Base-by-base conservation (phyloP, 2,329 filamentous ascomycete species). In the Colletotrichum zoysiae region DNA sequence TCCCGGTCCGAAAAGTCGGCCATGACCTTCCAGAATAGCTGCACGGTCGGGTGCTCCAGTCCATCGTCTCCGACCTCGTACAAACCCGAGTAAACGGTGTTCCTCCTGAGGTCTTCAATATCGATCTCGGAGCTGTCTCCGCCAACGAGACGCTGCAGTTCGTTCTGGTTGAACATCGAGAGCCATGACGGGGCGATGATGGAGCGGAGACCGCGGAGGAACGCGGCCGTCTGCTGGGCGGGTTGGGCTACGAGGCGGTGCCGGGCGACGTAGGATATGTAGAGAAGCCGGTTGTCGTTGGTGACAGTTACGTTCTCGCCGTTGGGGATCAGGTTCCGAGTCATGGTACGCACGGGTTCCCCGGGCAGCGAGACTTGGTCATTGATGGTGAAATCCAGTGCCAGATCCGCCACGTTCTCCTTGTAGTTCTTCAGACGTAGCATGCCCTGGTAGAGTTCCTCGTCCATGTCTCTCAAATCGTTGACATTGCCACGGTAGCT, bases 111-210 rank as follows among this genome's bases (percentile, higher is more conserved):
- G 79, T 99, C 96, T 38, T 92, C 90, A 46, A 99, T 88, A 77
- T 98, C 92, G 70, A 99, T 97, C 73, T 93, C 91, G 12, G 91
- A 91, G 38, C 91, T 92, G 76, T 97, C 95, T 55, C 96, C 96
- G 65, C 95, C 94, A 20, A 99, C 93, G 7, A 99, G 90, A 1
- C 94, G 96, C 82, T 98, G 96, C 5, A 99, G 88, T 80, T 99
- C 96, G 3, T 90, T 90, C 80, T 98, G 95, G 81, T 99, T 99
- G 86, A 99, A 99, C 96, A 99, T 98, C 77, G 92, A 95, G 5
- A 99, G 88, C 96, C 96, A 99, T 4, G 90, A 90, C 0, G 95
- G 95, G 70, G 95, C 92, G 75, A 99, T 96, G 78, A 99, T 97
- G 74, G 91, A 87, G 30, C 93, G 90, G 1, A 99, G 89, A 0